Evolutionary conservation across 2,329 filamentous ascomycete genomes (phyloP), one percentile per base, ranked within the genome.

Genomic region (Stagonosporopsis cucurbitacearum): DNA sequence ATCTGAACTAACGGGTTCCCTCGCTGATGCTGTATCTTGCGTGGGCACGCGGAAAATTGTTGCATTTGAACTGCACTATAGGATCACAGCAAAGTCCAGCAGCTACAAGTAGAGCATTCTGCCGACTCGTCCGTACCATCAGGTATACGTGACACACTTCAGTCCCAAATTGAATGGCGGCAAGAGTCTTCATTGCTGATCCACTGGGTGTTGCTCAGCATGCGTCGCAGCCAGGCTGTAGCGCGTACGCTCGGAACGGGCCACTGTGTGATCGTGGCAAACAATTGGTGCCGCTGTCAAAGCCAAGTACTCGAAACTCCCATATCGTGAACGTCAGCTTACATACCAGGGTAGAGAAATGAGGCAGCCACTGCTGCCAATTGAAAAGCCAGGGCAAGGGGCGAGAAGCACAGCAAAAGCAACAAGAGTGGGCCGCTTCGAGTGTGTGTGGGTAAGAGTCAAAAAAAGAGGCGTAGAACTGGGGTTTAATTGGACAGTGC

Each of bases 1-100:
- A 73, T 73, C 70, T 70, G 33, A 60, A 49, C 57, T 51, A 61
- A 74, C 69, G 70, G 67, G 68, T 63, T 62, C 59, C 57, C 60
- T 60, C 49, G 54, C 55, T 67, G 60, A 59, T 67, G 68, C 69
- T 66, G 66, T 62, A 72, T 70, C 66, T 69, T 64, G 64, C 64
- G 62, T 59, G 60, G 50, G 37, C 42, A 56, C 43, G 42, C 47
- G 41, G 41, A 50, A 41, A 40, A 42, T 6, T 30, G 54, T 42
- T 48, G 46, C 42, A 28, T 39, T 39, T 48, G 41, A 55, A 36
- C 41, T 54, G 53, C 41, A 17, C 35, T 43, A 50, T 12, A 33
- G 19, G 17, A 33, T 28, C 12, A 42, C 47, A 42, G 26, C 17
- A 32, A 25, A 36, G 41, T 42, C 46, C 35, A 51, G 23, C 44